phyloP scores from a whole-genome alignment of 306 rosid species.

The Malus domestica region DNA sequence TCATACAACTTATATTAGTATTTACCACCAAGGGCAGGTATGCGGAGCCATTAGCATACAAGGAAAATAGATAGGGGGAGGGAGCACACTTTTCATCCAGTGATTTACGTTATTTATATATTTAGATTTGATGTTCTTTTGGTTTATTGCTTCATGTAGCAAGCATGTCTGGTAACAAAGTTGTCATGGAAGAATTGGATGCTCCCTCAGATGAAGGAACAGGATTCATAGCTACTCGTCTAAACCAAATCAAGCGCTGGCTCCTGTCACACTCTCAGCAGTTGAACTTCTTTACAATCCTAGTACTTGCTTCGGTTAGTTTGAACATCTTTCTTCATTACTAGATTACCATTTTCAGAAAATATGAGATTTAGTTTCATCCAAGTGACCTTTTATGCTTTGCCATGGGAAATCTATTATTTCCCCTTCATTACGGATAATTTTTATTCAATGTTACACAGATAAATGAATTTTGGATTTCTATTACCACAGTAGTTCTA shows the following conservation, averaged over 20 bases:
- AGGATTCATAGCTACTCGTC: slow-evolving; percentile 42
- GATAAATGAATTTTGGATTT: neutral
- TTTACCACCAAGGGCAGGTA: neutral
- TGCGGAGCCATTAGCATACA: neutral
- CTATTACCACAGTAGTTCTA: neutral
- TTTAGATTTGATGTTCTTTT: neutral
- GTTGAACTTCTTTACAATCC: slow-evolving; percentile 69
- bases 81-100: neutral
- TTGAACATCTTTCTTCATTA: slow-evolving; percentile 21
- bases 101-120: neutral
- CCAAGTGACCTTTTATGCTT: neutral
- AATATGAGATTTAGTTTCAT: neutral
- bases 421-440: neutral
- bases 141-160: slow-evolving; percentile 40
- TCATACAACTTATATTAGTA: neutral
- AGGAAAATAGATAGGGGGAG: neutral
- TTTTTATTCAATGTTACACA: neutral
- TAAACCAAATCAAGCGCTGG: slow-evolving; percentile 65
- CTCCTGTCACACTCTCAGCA: slow-evolving; percentile 72
- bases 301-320: slow-evolving; percentile 98
- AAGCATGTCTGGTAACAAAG: slow-evolving; percentile 53
- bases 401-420: neutral
- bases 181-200: slow-evolving; percentile 65
- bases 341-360: neutral
- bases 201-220: slow-evolving; percentile 41